phyloP scores from a whole-genome alignment of 352 stramenopile species.

The Elongisporangium senticosum region DNA sequence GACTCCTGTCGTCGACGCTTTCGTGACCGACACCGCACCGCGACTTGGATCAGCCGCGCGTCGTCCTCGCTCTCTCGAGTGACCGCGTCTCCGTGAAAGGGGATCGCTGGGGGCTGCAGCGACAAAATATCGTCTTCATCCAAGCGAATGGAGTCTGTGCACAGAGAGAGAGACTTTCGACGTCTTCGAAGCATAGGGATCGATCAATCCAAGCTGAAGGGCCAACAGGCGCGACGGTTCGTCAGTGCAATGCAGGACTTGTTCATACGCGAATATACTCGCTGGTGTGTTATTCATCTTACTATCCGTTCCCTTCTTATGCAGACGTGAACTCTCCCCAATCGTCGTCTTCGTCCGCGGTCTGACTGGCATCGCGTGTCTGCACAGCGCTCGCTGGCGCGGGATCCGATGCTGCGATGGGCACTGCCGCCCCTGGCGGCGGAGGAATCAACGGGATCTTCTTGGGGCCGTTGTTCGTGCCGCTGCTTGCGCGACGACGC shows the following conservation, averaged over 20 bases:
- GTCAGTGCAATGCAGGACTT: neutral
- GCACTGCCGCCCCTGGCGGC: conserved; percentile 30
- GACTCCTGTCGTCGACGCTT: conserved; percentile 11
- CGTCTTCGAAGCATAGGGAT: neutral
- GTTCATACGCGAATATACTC: neutral
- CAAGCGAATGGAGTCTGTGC: neutral
- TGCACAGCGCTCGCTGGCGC: conserved; percentile 21
- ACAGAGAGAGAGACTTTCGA: neutral
- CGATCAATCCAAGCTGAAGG: neutral
- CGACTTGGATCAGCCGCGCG: conserved; percentile 37
- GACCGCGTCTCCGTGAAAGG: neutral
- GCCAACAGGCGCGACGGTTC: neutral
- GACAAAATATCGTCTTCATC: neutral
- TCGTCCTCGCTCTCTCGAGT: conserved; percentile 1
- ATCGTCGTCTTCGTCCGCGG: conserved; percentile 49
- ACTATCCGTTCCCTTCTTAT: conserved; percentile 12
- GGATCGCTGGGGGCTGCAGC: neutral
- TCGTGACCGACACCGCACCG: conserved; percentile 44
- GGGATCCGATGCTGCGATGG: conserved; percentile 15
- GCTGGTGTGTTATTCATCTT: neutral
- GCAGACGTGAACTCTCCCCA: conserved; percentile 83
- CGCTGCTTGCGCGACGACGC: conserved; percentile 21
- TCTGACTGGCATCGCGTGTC: conserved; percentile 22
- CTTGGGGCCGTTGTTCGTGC: conserved; percentile 20
- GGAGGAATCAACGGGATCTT: conserved; percentile 60